A percentile compares a stretch with the other conserved stretches of the same genome.
Evolutionary conservation across 2,329 filamentous ascomycete species (phyloP).

Genomic region (Aureobasidium sp.): DNA sequence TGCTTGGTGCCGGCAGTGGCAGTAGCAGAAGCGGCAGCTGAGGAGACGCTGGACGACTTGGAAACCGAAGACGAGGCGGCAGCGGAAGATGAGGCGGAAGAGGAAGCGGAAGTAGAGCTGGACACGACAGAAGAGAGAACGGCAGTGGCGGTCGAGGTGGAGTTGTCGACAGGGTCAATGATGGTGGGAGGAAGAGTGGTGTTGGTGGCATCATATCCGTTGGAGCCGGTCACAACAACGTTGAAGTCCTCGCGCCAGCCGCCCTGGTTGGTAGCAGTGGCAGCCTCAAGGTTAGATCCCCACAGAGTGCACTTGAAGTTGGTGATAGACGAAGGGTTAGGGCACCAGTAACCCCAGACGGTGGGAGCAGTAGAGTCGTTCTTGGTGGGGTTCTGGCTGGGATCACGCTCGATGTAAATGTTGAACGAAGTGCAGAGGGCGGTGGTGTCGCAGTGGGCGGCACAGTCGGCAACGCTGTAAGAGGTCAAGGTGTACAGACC

Average conservation of each 20-base stretch:
- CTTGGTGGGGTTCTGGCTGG: constrained; percentile 19
- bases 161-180: constrained; percentile 7
- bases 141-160: not conserved
- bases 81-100: not conserved
- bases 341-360: constrained; percentile 22
- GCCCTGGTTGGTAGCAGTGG: constrained; percentile 17
- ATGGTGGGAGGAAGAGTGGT: constrained; percentile 10
- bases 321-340: constrained; percentile 24
- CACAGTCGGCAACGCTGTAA: constrained; percentile 20
- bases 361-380: constrained; percentile 18
- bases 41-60: not conserved
- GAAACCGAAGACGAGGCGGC: not conserved
- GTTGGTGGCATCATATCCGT: constrained; percentile 20
- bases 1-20: constrained; percentile 18
- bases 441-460: constrained; percentile 20
- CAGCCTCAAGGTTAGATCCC: constrained; percentile 22
- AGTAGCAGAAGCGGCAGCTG: not conserved
- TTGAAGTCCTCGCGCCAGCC: constrained; percentile 18
- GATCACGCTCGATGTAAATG: constrained; percentile 22
- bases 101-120: not conserved
- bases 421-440: constrained; percentile 20
- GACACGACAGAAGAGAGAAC: constrained; percentile 2
- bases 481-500: constrained; percentile 20
- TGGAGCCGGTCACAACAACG: constrained; percentile 18
- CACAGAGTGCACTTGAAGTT: constrained; percentile 30